Evolutionary conservation across 1,284 basidiomycete species (phyloP), one percentile per base, ranked within the genome.

Genomic region (Ceratobasidium sp.): DNA sequence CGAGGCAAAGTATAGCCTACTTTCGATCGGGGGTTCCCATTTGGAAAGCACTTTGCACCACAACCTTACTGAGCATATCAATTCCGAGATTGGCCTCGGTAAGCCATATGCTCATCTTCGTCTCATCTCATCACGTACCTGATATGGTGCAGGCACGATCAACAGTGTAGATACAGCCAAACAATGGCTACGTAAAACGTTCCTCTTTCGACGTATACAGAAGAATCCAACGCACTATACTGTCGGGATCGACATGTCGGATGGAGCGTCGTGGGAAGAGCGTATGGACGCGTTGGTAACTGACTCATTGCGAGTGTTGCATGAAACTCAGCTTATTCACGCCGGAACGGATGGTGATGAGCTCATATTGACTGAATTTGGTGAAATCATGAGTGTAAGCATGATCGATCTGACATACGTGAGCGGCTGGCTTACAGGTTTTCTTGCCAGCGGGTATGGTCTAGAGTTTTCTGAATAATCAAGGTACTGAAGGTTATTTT

Each of bases 1-100:
- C 0, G 89, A 92, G 78, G 78, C 80, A 10, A 93, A 93, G 77
- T 95, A 94, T 79, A 84, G 84, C 60, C 81, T 84, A 14, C 83
- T 93, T 43, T 83, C 84, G 0, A 87, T 89, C 76, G 89, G 87
- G 18, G 86, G 84, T 71, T 94, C 91, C 0, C 81, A 90, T 28
- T 84, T 97, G 45, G 95, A 97, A 80, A 95, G 92, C 79, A 91
- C 86, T 74, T 85, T 97, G 34, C 95, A 97, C 79, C 82, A 83
- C 64, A 92, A 93, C 78, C 86, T 98, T 10, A 84, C 89, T 1
- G 96, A 97, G 79, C 94, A 97, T 79, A 82, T 98, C 77, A 97
- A 97, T 78, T 95, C 94, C 1, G 96, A 98, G 81, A 91, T 97
- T 65, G 90, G 90, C 0, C 85, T 97, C 8, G 87, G 89, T 2